These are phyloP conservation scores for Fagus crenata DNA, from an alignment of 306 rosid genomes.

Conservation along the genomic window DNA sequence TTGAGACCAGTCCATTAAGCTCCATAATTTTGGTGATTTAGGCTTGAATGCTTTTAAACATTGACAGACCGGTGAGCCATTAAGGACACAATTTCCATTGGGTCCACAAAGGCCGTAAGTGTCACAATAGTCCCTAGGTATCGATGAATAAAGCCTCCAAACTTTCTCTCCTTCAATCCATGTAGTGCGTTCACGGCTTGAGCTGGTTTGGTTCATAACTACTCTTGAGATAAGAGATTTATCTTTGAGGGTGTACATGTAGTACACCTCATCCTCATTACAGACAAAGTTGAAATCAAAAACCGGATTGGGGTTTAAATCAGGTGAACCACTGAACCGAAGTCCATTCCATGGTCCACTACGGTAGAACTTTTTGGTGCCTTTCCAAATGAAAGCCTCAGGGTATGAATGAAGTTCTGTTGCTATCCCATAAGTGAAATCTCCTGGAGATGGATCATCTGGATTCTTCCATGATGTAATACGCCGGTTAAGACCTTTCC, in stretches of 20 bases:
- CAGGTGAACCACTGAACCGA: conserved; percentile 42
- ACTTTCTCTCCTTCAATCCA: conserved; percentile 41
- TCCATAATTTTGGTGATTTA: conserved; percentile 41
- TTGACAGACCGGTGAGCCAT: conserved; percentile 42
- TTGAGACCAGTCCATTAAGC: conserved; percentile 43
- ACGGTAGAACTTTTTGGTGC: conserved; percentile 27
- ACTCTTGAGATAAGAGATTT: conserved; percentile 39
- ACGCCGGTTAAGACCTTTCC: conserved; percentile 33
- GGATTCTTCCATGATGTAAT: conserved; percentile 46
- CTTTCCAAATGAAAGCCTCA: conserved; percentile 40
- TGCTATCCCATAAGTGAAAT: conserved; percentile 36
- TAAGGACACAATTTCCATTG: conserved; percentile 38
- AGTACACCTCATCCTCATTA: conserved; percentile 41
- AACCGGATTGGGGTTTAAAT: conserved; percentile 31
- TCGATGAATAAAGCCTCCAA: conserved; percentile 38
- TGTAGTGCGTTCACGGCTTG: conserved; percentile 24
- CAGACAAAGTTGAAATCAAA: conserved; percentile 32
- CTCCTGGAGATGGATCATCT: conserved; percentile 56
- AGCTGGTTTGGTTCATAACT: conserved; percentile 38
- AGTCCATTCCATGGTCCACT: conserved; percentile 55
- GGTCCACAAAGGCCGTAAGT: conserved; percentile 45
- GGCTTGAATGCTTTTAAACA: conserved; percentile 55
- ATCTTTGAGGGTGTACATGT: conserved; percentile 39
- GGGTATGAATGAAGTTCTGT: conserved; percentile 28
- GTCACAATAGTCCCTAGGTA: conserved; percentile 51